Percentiles rank a stretch among this genome's conserved stretches.
Evolutionary conservation across 768 basidiomycete species (phyloP).

Genomic region (Sporobolomyces phaffii): DNA sequence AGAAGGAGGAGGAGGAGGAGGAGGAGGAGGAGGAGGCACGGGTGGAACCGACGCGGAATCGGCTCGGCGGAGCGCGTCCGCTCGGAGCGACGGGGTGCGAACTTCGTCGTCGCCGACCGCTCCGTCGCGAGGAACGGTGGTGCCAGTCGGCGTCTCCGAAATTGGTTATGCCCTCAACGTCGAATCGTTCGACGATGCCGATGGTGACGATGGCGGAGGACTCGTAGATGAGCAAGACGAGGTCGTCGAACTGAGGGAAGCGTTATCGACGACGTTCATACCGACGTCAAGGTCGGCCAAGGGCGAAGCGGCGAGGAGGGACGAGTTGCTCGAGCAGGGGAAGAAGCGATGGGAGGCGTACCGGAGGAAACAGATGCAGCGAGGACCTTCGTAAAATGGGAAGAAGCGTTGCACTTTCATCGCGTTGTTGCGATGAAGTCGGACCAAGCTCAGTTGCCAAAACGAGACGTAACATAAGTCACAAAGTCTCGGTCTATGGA

Average conservation of each 20-base stretch:
- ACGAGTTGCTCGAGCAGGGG: slow-evolving; percentile 28
- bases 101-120: too few relatives aligned
- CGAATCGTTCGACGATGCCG: not conserved
- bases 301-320: slow-evolving; percentile 6
- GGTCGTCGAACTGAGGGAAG: not conserved
- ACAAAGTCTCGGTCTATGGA: too few relatives aligned
- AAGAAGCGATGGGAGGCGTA: slow-evolving; percentile 30
- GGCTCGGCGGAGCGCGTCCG: too few relatives aligned
- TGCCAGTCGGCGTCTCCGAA: too few relatives aligned
- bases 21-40: not conserved
- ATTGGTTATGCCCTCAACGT: too few relatives aligned
- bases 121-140: too few relatives aligned
- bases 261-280: not conserved
- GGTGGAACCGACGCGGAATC: slow-evolving; percentile 4
- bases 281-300: too few relatives aligned
- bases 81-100: too few relatives aligned
- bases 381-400: not conserved
- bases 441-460: too few relatives aligned
- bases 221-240: too few relatives aligned
- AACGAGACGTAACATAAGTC: too few relatives aligned
- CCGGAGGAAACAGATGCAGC: slow-evolving; percentile 11
- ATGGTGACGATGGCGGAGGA: not conserved
- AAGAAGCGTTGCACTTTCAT: not conserved
- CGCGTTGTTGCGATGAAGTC: too few relatives aligned
- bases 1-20: not conserved